Evolutionary conservation across 257 asterid species (phyloP).

Genomic region (Nyctanthes arbortristis): DNA sequence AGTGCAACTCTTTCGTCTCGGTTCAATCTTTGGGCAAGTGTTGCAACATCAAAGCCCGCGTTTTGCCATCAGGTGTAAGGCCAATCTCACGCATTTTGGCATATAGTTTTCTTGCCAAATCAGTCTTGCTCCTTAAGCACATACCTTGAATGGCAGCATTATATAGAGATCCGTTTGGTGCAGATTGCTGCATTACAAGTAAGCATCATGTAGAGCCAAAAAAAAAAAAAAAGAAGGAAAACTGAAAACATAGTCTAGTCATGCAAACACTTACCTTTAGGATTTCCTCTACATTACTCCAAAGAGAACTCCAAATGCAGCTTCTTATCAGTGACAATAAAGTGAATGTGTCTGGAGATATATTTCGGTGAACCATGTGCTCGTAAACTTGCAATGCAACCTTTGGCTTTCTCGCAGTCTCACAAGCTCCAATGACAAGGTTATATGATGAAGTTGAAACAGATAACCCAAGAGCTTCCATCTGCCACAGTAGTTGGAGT

Average conservation of each 20-base stretch:
- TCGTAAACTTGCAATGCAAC: conserved; percentile 73
- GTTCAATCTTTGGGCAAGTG: conserved; percentile 48
- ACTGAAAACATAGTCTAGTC: too few relatives aligned
- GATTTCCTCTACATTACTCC: conserved; percentile 68
- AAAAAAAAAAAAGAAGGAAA: too few relatives aligned
- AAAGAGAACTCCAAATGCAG: conserved; percentile 88
- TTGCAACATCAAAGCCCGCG: conserved; percentile 88
- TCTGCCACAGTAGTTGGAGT: conserved; percentile 72
- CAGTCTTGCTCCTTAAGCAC: conserved; percentile 61
- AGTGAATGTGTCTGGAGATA: conserved; percentile 71
- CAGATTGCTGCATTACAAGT: conserved; percentile 46
- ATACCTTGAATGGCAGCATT: conserved; percentile 93
- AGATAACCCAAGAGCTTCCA: conserved; percentile 60
- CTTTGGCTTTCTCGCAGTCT: conserved; percentile 72
- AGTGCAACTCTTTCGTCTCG: conserved; percentile 21
- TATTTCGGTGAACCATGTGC: conserved; percentile 63
- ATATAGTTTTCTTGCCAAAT: conserved; percentile 67
- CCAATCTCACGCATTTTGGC: conserved; percentile 65
- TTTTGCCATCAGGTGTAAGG: conserved; percentile 82
- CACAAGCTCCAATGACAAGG: conserved; percentile 92
- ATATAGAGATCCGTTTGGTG: conserved; percentile 70
- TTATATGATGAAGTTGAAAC: conserved; percentile 71
- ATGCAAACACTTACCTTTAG: conserved; percentile 50
- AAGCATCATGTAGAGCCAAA: neutral
- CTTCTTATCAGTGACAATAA: conserved; percentile 61